Conservation (phyloP, 2,329 filamentous ascomycete species). For the Hymenoscyphus albidus region DNA sequence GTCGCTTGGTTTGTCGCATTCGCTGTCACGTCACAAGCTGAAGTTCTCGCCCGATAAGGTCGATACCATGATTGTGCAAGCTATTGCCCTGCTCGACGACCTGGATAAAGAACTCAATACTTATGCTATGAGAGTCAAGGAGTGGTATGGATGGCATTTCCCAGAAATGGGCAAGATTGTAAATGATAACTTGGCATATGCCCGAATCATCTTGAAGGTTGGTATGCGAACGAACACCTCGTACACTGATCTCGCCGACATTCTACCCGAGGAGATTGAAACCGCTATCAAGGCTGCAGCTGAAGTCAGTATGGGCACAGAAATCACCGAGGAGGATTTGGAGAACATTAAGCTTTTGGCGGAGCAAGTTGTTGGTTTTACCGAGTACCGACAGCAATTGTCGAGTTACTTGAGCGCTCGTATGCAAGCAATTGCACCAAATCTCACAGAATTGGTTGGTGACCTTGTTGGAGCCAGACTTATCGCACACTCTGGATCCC, state of each 20-base stretch:
- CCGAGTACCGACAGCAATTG: slow-evolving; percentile 84
- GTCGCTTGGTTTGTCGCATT: slow-evolving; percentile 94
- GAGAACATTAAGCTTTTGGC: slow-evolving; percentile 89
- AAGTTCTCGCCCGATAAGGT: slow-evolving; percentile 99
- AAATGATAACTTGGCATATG: slow-evolving; percentile 94
- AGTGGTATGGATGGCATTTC: slow-evolving; percentile 99
- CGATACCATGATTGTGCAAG: slow-evolving; percentile 98
- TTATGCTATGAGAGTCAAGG: slow-evolving; percentile 98
- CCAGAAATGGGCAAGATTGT: slow-evolving; percentile 96
- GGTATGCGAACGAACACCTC: slow-evolving; percentile 82
- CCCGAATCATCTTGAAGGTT: slow-evolving; percentile 80
- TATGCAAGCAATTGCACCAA: slow-evolving; percentile 96
- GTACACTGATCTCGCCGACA: slow-evolving; percentile 75
- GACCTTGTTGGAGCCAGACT: slow-evolving; percentile 91
- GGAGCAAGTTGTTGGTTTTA: slow-evolving; percentile 88
- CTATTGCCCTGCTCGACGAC: slow-evolving; percentile 89
- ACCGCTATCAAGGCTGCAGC: slow-evolving; percentile 86
- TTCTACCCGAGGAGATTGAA: slow-evolving; percentile 95
- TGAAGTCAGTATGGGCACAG: slow-evolving; percentile 97
- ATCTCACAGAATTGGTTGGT: slow-evolving; percentile 88
- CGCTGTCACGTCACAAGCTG: slow-evolving; percentile 92
- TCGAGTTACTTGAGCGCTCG: slow-evolving; percentile 85
- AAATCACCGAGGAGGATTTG: slow-evolving; percentile 89
- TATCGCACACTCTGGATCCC: slow-evolving; percentile 89
- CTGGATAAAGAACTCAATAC: slow-evolving; percentile 98